Percentiles rank a stretch among this genome's conserved stretches.
Conservation (phyloP, 176 grass and related monocot genomes). For the Eremochloa ophiuroides region DNA sequence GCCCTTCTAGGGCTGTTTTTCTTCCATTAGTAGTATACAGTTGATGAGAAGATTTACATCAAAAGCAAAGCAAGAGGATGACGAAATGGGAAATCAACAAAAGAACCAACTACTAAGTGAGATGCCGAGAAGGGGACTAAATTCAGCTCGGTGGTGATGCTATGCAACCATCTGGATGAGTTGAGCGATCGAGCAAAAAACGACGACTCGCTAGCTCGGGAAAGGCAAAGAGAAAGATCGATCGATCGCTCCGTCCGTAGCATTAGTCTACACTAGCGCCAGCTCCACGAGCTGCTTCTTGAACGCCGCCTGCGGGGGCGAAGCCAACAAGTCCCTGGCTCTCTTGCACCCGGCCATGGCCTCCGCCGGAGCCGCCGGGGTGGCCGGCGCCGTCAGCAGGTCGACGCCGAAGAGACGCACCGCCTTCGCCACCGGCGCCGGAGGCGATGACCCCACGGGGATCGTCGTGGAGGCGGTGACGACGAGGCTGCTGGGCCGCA, state of each 20-base stretch:
- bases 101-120: slow-evolving; percentile 15
- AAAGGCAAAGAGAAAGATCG: slow-evolving; percentile 15
- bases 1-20: slow-evolving; percentile 13
- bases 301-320: slow-evolving; percentile 35
- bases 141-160: neutral
- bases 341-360: slow-evolving; percentile 36
- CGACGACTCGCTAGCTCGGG: neutral
- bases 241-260: slow-evolving; percentile 12
- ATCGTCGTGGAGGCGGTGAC: neutral
- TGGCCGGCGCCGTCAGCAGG: slow-evolving; percentile 25
- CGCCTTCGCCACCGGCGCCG: neutral
- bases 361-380: neutral
- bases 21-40: slow-evolving; percentile 21
- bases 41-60: slow-evolving; percentile 41
- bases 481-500: neutral
- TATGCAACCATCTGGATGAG: slow-evolving; percentile 21
- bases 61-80: slow-evolving; percentile 12
- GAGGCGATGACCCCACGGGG: neutral
- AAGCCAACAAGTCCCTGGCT: slow-evolving; percentile 6
- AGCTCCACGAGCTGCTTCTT: slow-evolving; percentile 76
- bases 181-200: slow-evolving; percentile 13
- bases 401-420: slow-evolving; percentile 78
- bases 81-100: slow-evolving; percentile 17
- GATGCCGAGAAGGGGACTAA: neutral
- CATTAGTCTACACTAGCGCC: slow-evolving; percentile 23